Percentiles rank a stretch among this genome's conserved stretches.
Evolutionary conservation across 768 basidiomycete genomes (phyloP).

Genomic region (Mycena alexandri): DNA sequence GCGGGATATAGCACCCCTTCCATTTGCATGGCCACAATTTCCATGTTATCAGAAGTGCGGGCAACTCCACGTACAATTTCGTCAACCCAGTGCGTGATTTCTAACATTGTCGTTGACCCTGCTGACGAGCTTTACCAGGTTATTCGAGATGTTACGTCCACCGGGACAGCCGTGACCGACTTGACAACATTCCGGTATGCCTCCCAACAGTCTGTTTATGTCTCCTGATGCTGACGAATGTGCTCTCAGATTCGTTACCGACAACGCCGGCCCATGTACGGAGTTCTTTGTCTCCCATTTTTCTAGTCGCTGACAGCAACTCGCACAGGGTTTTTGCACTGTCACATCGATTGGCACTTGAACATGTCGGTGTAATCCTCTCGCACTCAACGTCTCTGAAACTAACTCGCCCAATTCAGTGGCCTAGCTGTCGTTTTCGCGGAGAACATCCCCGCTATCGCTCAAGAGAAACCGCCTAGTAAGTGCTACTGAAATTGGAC

Average conservation of each 20-base stretch:
- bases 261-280: conserved; percentile 49
- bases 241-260: conserved; percentile 42
- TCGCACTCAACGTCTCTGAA: too few relatives aligned
- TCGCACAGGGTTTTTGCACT: conserved; percentile 44
- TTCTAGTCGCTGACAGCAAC: conserved; percentile 5
- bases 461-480: conserved; percentile 26
- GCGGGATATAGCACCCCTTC: conserved; percentile 43
- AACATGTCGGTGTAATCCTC: too few relatives aligned
- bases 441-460: conserved; percentile 25
- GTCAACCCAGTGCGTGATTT: conserved; percentile 53
- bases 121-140: neutral
- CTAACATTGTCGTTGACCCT: neutral
- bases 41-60: conserved; percentile 52
- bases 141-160: conserved; percentile 64
- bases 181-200: conserved; percentile 54
- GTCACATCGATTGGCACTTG: conserved; percentile 55
- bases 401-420: conserved; percentile 42
- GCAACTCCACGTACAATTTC: conserved; percentile 50
- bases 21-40: conserved; percentile 53
- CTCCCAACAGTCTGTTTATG: neutral
- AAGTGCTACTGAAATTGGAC: neutral
- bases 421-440: conserved; percentile 40
- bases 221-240: neutral
- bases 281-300: conserved; percentile 49
- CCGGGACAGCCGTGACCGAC: conserved; percentile 41